These are phyloP conservation scores for Collybiopsis confluens DNA, from an alignment of 768 basidiomycete genomes.

Conservation along the genomic window DNA sequence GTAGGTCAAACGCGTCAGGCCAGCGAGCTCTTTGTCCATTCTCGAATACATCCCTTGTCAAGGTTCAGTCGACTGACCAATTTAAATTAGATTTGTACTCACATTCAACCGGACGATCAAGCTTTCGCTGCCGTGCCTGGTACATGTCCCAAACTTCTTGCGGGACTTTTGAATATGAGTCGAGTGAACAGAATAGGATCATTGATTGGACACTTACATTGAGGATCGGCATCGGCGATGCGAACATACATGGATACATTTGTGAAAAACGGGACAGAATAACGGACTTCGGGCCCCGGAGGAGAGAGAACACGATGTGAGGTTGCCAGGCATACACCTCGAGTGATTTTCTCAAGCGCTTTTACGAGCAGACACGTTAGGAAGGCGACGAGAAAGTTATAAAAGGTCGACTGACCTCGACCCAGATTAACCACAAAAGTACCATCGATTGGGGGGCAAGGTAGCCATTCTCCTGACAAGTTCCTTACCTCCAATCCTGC, in stretches of 20 bases:
- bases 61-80: not conserved
- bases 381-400: slow-evolving; percentile 24
- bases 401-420: slow-evolving; percentile 46
- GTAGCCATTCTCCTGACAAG: slow-evolving; percentile 51
- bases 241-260: slow-evolving; percentile 1
- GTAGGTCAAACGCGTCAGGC: not conserved
- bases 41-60: not conserved
- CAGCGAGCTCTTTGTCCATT: slow-evolving; percentile 1
- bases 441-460: slow-evolving; percentile 49
- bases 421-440: slow-evolving; percentile 50
- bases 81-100: not conserved
- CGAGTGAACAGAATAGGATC: not conserved
- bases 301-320: slow-evolving; percentile 8
- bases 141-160: slow-evolving; percentile 5
- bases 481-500: slow-evolving; percentile 57
- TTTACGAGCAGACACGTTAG: not conserved
- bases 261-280: slow-evolving; percentile 8
- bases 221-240: not conserved
- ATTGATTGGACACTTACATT: not conserved
- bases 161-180: not conserved
- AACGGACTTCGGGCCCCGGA: not conserved
- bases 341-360: slow-evolving; percentile 7
- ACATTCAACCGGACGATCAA: not conserved
- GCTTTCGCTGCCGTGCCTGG: not conserved
- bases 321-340: slow-evolving; percentile 5